phyloP scores from a whole-genome alignment of 305 asterid genomes.

The Euphrasia arctica region DNA sequence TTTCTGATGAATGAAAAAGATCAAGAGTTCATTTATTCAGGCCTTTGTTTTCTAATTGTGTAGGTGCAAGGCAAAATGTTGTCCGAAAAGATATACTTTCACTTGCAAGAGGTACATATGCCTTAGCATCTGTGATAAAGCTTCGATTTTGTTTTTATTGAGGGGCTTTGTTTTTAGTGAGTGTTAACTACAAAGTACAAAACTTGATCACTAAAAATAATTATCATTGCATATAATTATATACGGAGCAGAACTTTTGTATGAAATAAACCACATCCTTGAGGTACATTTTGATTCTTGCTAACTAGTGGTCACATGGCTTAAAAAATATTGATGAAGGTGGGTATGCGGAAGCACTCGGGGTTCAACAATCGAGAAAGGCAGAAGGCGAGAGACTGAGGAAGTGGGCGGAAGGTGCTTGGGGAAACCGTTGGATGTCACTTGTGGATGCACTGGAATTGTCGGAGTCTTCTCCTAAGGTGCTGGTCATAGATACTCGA shows the following conservation, averaged over 20 bases:
- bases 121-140: background rate
- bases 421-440: slow-evolving; percentile 69
- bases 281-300: background rate
- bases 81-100: slow-evolving; percentile 64
- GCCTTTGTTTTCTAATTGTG: slow-evolving; percentile 20
- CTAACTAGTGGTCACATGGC: background rate
- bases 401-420: slow-evolving; percentile 61
- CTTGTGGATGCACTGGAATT: slow-evolving; percentile 63
- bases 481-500: slow-evolving; percentile 70
- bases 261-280: too few species aligned
- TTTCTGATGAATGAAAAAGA: slow-evolving; percentile 2
- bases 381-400: slow-evolving; percentile 76
- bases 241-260: too few species aligned
- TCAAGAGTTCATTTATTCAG: slow-evolving; percentile 3
- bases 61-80: slow-evolving; percentile 37
- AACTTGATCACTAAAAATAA: background rate
- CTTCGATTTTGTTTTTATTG: background rate
- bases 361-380: slow-evolving; percentile 74
- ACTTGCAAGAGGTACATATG: slow-evolving; percentile 73
- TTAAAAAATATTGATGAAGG: slow-evolving; percentile 40
- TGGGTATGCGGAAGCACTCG: slow-evolving; percentile 77
- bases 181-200: too few species aligned
- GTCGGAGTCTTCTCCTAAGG: slow-evolving; percentile 45
- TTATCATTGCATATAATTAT: background rate
- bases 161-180: too few species aligned